A percentile compares a stretch with the other conserved stretches of the same genome.
phyloP scores from a whole-genome alignment of 2,329 filamentous ascomycete species.

The Diaporthe aspalathi region DNA sequence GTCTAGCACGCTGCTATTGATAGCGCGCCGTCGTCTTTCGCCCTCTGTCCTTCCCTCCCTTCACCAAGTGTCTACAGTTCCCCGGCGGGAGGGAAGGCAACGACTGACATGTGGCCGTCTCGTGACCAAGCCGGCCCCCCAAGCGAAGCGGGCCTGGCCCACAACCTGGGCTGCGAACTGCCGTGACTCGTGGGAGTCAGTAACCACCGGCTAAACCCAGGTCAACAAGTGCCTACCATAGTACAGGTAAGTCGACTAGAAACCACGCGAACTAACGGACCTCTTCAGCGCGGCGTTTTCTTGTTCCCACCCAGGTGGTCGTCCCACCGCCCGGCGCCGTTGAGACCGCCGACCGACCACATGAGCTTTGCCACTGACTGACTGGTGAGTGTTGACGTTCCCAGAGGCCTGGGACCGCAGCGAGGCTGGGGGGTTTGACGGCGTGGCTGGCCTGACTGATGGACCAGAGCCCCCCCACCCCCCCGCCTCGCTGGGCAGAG shows the following conservation, averaged over 20 bases:
- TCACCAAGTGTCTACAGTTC: too few species aligned
- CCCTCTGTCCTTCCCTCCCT: too few species aligned
- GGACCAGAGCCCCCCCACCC: not conserved
- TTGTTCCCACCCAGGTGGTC: not conserved
- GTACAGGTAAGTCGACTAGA: too few species aligned
- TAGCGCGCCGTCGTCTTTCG: not conserved
- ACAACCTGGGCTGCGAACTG: conserved; percentile 17
- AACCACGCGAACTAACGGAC: too few species aligned
- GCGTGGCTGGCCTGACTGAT: not conserved
- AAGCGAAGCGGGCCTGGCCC: not conserved
- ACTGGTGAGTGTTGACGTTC: not conserved
- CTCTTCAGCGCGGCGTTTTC: too few species aligned
- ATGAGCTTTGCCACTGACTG: too few species aligned
- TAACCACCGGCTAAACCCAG: conserved; percentile 17
- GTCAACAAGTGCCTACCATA: too few species aligned
- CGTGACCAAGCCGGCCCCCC: not conserved
- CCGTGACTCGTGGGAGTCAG: conserved; percentile 24
- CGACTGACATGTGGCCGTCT: conserved; percentile 18
- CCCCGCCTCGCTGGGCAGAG: not conserved
- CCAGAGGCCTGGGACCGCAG: conserved; percentile 6
- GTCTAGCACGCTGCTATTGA: conserved; percentile 25
- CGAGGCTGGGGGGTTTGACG: not conserved
- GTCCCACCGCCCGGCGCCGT: conserved; percentile 12
- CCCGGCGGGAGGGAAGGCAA: too few species aligned
- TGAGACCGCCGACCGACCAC: conserved; percentile 10